Base-by-base conservation (phyloP, 495 filamentous ascomycete genomes). In the Podospora appendiculata region DNA sequence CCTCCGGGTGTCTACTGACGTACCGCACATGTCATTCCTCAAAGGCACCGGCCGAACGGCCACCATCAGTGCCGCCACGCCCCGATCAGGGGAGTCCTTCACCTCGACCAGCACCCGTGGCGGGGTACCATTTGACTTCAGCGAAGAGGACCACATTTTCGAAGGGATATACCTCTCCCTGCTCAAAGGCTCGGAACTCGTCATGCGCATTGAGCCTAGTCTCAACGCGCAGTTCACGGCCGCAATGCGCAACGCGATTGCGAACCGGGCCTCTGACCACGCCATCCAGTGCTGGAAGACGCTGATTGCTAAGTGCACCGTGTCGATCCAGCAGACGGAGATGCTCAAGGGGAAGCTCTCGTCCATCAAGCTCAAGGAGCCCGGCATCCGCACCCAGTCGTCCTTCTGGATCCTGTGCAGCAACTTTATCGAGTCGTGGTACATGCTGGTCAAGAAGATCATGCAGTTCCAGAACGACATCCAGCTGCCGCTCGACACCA, bases 351-450 rank as follows among this genome's bases (percentile, higher is more conserved):
- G 70, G 17, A 79, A 85, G 8, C 73, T 96, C 6, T 86, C 82
- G n/a, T 75, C 73, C 48, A 88, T 94, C 72, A 89, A 88, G 67
- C 72, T 94, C 25, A 90, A 89, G 58, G 89, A 95, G 53, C 87
- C 85, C 8, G 84, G 80, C 13, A 77, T 87, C 45, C 79, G 89
- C 32, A 89, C 84, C 35, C 84, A 90, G 55, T 75, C 79, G 18
- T 79, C 84, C 44, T 93, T 95, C 65, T 96, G 90, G 90, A 80
- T 80, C 51, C 75, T 89, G 25, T 90, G 86, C 74, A 87, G 83
- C 64, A 69, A 70, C 41, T 94, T 90, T 59, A 80, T 92, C 65
- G 74, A 82, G 53, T 79, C 87, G 13, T 93, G 89, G 70, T 81
- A 82, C 53, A 80, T 89, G 45, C 72, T 94, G 1, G 84, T 85